Base-by-base conservation (phyloP, 2,329 filamentous ascomycete genomes). In the Teratosphaeria nubilosa region DNA sequence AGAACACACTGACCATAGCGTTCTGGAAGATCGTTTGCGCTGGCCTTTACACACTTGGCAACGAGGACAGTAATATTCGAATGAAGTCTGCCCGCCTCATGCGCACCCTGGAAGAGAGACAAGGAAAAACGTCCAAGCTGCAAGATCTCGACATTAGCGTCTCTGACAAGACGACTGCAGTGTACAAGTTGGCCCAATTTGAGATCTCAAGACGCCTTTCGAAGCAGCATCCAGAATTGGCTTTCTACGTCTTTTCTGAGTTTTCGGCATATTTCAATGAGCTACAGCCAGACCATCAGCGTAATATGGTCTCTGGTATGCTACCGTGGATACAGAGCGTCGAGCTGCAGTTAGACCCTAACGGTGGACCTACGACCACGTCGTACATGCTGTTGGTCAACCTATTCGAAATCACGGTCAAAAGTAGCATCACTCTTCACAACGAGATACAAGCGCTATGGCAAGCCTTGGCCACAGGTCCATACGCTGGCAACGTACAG, bases 141-240 rank as follows among this genome's bases (percentile, higher is more conserved):
- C 90, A 96, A 70, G 94, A 99, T 71, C 95, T 96, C 59, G 94
- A 99, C 68, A 97, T 99, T 67, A 96, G 91, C 71, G 94, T 99
- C 59, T 95, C 92, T 0, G 95, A 99, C 75, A 97, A 96, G 75
- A 99, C 95, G 0, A 95, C 95, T 64, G 91, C 92, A 0, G 92
- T 99, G 2, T 99, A 97, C 75, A 99, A 99, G 75, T 80, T 95
- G 51, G 94, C 95, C 0, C 94, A 99, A 69, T 97, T 96, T 64
- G 92, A 97, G 70, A 95, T 95, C 24, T 97, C 94, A 0, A 91
- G 92, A 67, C 82, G 91, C 22, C 81, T 99, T 45, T 88, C 91
- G 1, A 90, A 89, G 67, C 89, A 95, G 63, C 90, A 99, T 70
- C 83, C 88, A 0, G 91, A 96, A 64, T 76, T 96, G 48, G 91